Evolutionary conservation across 2,329 filamentous ascomycete species (phyloP), one percentile per base, ranked within the genome.

Genomic region (Metarhizium sp.): DNA sequence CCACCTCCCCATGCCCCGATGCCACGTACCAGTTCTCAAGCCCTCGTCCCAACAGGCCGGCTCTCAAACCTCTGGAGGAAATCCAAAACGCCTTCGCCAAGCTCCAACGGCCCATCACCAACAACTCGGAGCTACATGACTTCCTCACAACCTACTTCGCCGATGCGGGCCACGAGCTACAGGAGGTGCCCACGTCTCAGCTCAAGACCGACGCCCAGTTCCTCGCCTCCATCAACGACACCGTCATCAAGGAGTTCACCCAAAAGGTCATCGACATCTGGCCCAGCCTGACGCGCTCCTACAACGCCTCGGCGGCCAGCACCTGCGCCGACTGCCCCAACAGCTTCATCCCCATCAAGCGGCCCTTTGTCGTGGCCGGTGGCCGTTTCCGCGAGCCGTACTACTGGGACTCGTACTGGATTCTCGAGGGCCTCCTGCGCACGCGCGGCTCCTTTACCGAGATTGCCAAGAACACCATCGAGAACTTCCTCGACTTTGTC

Each of bases 371-470:
- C n/a, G 78, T 88, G 16, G 84, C 84, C 3, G 84, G 84, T 13
- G 84, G 85, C n/a, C 81, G 85, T 34, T 88, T 88, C 73, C 75
- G 84, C 38, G 85, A 88, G 67, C 78, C 82, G 2, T 88, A 87
- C 64, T 87, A 87, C 67, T 87, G 84, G 84, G 84, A 87, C 66
- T 84, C 81, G 36, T 87, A 80, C 70, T 86, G 82, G 83, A 85
- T 87, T 51, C 62, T 87, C 50, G 79, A 85, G 68, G 85, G 85
- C 29, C 73, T 88, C 29, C 69, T 87, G 38, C 78, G 84, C 50
- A 87, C 83, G 0, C 78, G 81, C 16, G 85, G 84, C 42, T 77
- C 78, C 48, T 87, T 86, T 59, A 78, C 78, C 6, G 68, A 80
- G 38, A 85, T 87, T 57, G 79, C 84, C 4, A 77, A 75, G 64